These are phyloP conservation scores for Rhizopogon sp. DNA, from an alignment of 768 basidiomycete genomes.

Conservation along the genomic window DNA sequence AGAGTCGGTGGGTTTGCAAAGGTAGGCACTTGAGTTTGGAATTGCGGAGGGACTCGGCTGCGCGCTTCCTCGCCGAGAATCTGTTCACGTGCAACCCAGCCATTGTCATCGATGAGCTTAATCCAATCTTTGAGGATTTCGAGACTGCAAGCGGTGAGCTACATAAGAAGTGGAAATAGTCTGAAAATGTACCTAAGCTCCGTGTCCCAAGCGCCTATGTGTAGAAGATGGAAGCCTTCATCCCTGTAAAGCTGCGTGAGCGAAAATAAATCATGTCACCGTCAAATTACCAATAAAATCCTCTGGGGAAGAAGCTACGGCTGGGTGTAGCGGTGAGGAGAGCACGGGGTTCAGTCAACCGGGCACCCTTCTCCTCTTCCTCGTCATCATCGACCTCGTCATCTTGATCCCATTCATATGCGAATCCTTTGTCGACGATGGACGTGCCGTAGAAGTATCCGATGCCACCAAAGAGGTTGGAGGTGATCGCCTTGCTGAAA, in stretches of 20 bases:
- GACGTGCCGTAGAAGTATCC: constrained; percentile 94
- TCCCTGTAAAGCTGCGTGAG: constrained; percentile 52
- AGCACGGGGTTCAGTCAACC: constrained; percentile 66
- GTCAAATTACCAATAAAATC: constrained; percentile 86
- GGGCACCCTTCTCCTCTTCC: constrained; percentile 46
- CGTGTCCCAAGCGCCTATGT: constrained; percentile 92
- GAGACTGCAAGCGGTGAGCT: constrained; percentile 42
- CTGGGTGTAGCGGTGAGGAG: constrained; percentile 92
- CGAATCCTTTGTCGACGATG: constrained; percentile 79
- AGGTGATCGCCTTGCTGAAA: constrained; percentile 87
- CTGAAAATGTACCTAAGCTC: constrained; percentile 56
- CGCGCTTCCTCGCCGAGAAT: constrained; percentile 96
- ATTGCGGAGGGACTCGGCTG: constrained; percentile 88
- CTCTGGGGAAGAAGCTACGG: constrained; percentile 94
- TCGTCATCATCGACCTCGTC: constrained; percentile 41
- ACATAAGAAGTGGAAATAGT: neutral
- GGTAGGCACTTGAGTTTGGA: constrained; percentile 89
- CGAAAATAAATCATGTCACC: neutral
- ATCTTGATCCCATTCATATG: constrained; percentile 88
- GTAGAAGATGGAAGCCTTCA: constrained; percentile 92
- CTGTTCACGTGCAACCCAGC: constrained; percentile 96
- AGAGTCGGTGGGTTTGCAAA: constrained; percentile 95
- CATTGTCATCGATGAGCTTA: constrained; percentile 84
- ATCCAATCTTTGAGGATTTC: constrained; percentile 92
- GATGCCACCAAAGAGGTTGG: constrained; percentile 88